phyloP scores from a whole-genome alignment of 2,329 filamentous ascomycete species.

The Lomentospora prolificans region DNA sequence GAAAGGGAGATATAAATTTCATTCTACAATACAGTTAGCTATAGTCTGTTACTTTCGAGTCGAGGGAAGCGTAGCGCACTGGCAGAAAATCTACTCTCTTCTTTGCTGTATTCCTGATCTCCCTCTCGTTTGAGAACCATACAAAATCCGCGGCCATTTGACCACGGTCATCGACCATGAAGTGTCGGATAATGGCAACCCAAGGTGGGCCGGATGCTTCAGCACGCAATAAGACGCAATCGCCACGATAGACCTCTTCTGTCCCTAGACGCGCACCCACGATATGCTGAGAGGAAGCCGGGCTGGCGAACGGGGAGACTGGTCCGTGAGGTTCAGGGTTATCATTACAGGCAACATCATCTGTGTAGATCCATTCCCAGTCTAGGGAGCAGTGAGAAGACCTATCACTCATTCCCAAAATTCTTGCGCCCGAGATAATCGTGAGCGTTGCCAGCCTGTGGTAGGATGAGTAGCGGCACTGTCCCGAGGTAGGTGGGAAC shows the following conservation, averaged over 20 bases:
- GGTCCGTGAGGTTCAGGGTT: background rate
- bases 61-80: conserved; percentile 29
- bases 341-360: background rate
- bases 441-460: background rate
- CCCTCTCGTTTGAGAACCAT: conserved; percentile 91
- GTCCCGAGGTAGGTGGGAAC: too few relatives aligned
- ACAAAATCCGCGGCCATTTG: conserved; percentile 81
- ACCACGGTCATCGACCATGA: conserved; percentile 63
- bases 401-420: too few relatives aligned
- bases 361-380: background rate
- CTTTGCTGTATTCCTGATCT: conserved; percentile 74
- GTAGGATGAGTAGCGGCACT: too few relatives aligned
- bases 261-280: conserved; percentile 72
- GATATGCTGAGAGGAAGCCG: conserved; percentile 46
- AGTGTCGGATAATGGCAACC: conserved; percentile 82
- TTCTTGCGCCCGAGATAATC: background rate
- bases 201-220: conserved; percentile 81
- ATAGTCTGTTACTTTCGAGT: background rate
- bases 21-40: conserved; percentile 40
- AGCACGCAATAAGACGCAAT: conserved; percentile 78
- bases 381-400: background rate
- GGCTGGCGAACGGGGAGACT: too few relatives aligned
- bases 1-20: conserved; percentile 86
- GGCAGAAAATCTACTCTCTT: conserved; percentile 71
- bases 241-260: conserved; percentile 73